These are phyloP conservation scores for Exophiala alcalophila DNA, from an alignment of 2,329 filamentous ascomycete species.

Conservation along the genomic window DNA sequence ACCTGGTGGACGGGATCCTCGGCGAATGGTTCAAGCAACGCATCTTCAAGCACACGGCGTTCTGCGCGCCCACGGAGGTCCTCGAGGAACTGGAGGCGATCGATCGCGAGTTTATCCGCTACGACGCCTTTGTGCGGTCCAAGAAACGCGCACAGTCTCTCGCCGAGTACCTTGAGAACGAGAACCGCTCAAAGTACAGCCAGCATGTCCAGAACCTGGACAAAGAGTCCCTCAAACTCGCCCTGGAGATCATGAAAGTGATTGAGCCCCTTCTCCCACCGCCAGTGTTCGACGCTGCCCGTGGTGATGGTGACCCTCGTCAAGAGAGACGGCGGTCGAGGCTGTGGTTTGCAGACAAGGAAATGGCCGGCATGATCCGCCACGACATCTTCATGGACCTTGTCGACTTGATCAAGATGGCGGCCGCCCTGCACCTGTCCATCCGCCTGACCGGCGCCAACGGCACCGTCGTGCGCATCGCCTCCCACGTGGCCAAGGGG, in stretches of 20 bases:
- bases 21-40: conserved; percentile 22
- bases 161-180: conserved; percentile 7
- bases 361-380: neutral
- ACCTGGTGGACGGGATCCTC: conserved; percentile 25
- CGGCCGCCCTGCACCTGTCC: conserved; percentile 16
- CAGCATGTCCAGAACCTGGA: conserved; percentile 5
- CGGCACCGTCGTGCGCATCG: conserved; percentile 23
- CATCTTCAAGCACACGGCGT: conserved; percentile 27
- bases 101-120: conserved; percentile 23
- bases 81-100: conserved; percentile 18
- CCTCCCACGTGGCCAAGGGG: conserved; percentile 20
- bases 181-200: neutral
- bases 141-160: conserved; percentile 18
- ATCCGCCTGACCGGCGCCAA: conserved; percentile 19
- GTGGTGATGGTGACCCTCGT: neutral
- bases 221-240: conserved; percentile 6
- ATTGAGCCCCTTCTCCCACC: conserved; percentile 18
- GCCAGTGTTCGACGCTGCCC: conserved; percentile 6
- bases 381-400: conserved; percentile 11
- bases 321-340: neutral
- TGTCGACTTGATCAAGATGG: conserved; percentile 13
- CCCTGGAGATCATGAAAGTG: conserved; percentile 9
- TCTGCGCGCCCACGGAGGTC: conserved; percentile 9
- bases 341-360: neutral
- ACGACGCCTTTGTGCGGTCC: conserved; percentile 25